Evolutionary conservation across 2,329 filamentous ascomycete species (phyloP).

Genomic region (Pseudocercospora cruenta): DNA sequence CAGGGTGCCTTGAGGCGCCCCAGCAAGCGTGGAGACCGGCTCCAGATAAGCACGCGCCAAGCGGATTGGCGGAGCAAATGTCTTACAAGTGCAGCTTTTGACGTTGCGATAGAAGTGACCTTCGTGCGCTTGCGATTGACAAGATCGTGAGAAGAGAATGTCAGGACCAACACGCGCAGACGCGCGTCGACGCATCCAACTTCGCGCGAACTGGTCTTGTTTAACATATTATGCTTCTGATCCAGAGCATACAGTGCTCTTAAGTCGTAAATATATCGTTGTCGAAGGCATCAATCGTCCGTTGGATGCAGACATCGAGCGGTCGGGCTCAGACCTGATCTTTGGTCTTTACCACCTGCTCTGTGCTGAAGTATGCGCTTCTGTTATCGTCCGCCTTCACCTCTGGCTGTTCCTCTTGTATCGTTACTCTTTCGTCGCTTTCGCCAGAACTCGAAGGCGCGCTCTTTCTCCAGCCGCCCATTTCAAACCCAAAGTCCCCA

Average conservation of each 20-base stretch:
- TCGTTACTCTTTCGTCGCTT: slow-evolving; percentile 23
- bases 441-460: slow-evolving; percentile 14
- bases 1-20: background rate
- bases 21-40: background rate
- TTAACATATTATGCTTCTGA: too few relatives aligned
- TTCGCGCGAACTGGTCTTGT: too few relatives aligned
- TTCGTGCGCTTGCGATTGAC: background rate
- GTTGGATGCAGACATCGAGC: background rate
- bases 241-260: too few relatives aligned
- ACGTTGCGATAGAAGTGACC: background rate
- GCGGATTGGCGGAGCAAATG: background rate
- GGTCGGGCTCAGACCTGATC: slow-evolving; percentile 12
- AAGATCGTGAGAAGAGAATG: background rate
- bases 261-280: background rate
- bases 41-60: background rate
- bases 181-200: too few relatives aligned
- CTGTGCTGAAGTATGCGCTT: slow-evolving; percentile 13
- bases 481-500: slow-evolving; percentile 15
- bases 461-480: slow-evolving; percentile 17
- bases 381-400: slow-evolving; percentile 13
- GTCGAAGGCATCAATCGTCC: background rate
- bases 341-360: slow-evolving; percentile 11
- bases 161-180: too few relatives aligned
- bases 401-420: slow-evolving; percentile 11
- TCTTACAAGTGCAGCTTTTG: background rate